Evolutionary conservation across 2,329 filamentous ascomycete species (phyloP).

Genomic region (Calycina herbarum): DNA sequence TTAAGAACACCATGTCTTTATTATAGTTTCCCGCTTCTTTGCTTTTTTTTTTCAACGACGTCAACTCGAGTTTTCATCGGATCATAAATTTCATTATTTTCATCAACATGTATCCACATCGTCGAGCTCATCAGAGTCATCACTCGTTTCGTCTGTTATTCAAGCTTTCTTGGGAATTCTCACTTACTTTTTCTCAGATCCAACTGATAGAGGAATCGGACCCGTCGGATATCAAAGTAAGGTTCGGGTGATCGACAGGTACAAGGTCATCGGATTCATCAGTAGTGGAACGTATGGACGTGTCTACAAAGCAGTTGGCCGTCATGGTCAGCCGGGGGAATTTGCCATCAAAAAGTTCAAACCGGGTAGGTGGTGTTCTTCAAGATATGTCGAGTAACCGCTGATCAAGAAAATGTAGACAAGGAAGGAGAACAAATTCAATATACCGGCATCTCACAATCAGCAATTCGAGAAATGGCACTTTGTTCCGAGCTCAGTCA

Average conservation of each 20-base stretch:
- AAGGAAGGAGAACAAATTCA: conserved; percentile 94
- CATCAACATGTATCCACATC: conserved; percentile 32
- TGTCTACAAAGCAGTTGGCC: conserved; percentile 90
- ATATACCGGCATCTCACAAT: conserved; percentile 97
- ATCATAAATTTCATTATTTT: conserved; percentile 6
- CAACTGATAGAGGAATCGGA: conserved; percentile 50
- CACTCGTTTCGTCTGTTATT: conserved; percentile 36
- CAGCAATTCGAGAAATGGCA: conserved; percentile 95
- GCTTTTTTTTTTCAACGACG: conserved; percentile 14
- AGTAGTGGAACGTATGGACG: conserved; percentile 97
- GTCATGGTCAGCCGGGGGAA: conserved; percentile 71
- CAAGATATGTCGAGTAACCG: conserved; percentile 1
- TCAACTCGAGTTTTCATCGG: conserved; percentile 13
- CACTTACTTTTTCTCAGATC: conserved; percentile 50
- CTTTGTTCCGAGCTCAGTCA: conserved; percentile 90
- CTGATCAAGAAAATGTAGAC: conserved; percentile 48
- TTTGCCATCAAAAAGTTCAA: conserved; percentile 95
- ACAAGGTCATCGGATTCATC: conserved; percentile 97
- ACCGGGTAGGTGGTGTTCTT: conserved; percentile 31
- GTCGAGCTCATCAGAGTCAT: conserved; percentile 23
- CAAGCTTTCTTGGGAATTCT: conserved; percentile 28
- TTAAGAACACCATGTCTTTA: conserved; percentile 19
- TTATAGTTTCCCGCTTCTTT: conserved; percentile 9
- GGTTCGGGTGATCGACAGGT: conserved; percentile 86
- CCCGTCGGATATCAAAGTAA: conserved; percentile 66